Conservation (phyloP, 805 yeast genomes). For the Yarrowia phangngaensis region DNA sequence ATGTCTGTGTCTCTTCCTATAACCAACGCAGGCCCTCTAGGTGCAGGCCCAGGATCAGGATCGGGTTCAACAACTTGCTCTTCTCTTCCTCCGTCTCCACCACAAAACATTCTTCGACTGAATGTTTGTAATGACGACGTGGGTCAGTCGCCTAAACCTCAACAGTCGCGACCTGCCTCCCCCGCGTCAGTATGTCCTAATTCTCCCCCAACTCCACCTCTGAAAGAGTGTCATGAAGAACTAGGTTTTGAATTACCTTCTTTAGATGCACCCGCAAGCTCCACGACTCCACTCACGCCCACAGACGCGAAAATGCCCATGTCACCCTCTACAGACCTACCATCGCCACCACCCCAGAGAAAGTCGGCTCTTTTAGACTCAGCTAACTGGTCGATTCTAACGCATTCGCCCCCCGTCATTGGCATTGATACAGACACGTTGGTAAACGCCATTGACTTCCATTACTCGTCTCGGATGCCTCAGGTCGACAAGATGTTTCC, state of each 20-base stretch:
- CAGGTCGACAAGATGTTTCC: constrained; percentile 72
- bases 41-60: too few species aligned
- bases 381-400: constrained; percentile 20
- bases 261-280: not conserved
- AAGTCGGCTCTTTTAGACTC: constrained; percentile 10
- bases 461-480: constrained; percentile 48
- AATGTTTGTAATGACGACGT: not conserved
- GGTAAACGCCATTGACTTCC: constrained; percentile 31
- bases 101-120: constrained; percentile 2
- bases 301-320: not conserved
- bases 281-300: constrained; percentile 4
- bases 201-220: constrained; percentile 23
- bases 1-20: constrained; percentile 18
- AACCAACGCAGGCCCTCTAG: constrained; percentile 5
- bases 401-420: constrained; percentile 9
- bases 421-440: constrained; percentile 8
- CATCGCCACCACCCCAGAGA: constrained; percentile 2
- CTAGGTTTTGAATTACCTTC: too few species aligned
- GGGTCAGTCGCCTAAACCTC: too few species aligned
- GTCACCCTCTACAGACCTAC: not conserved
- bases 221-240: too few species aligned
- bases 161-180: not conserved
- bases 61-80: too few species aligned
- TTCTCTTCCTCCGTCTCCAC: constrained; percentile 15
- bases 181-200: constrained; percentile 19